Evolutionary conservation across 768 basidiomycete species (phyloP).

Genomic region (Lanmaoa pseudosensibilis): DNA sequence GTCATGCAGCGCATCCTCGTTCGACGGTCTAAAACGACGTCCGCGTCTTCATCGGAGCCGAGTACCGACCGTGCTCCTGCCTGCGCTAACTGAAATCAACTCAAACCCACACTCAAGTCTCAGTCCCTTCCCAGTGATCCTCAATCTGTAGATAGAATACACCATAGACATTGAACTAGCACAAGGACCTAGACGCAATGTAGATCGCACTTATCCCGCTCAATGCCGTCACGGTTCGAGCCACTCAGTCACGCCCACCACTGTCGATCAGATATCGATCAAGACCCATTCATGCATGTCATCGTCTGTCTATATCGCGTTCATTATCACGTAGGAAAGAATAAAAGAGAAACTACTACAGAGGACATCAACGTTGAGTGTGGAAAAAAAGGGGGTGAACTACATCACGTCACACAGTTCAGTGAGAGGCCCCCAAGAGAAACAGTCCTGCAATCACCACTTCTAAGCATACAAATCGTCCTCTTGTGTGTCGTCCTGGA

Average conservation of each 20-base stretch:
- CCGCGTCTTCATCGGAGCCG: neutral
- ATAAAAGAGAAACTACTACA: conserved; percentile 7
- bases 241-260: neutral
- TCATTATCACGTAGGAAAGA: conserved; percentile 3
- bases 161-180: too few species aligned
- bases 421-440: too few species aligned
- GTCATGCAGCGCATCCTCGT: conserved; percentile 27
- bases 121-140: too few species aligned
- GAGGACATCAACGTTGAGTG: neutral
- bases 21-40: neutral
- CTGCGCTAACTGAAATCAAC: too few species aligned
- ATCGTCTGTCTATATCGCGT: conserved; percentile 9
- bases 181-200: neutral
- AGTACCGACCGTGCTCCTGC: too few species aligned
- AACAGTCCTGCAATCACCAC: too few species aligned
- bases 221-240: neutral
- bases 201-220: too few species aligned
- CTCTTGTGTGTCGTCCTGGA: conserved; percentile 83
- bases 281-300: neutral
- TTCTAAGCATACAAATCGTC: conserved; percentile 86
- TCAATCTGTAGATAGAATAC: too few species aligned
- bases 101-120: too few species aligned
- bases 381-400: neutral
- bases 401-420: neutral
- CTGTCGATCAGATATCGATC: neutral